Conservation (phyloP, 2,329 filamentous ascomycete species). For the Keithomyces neogunnii region DNA sequence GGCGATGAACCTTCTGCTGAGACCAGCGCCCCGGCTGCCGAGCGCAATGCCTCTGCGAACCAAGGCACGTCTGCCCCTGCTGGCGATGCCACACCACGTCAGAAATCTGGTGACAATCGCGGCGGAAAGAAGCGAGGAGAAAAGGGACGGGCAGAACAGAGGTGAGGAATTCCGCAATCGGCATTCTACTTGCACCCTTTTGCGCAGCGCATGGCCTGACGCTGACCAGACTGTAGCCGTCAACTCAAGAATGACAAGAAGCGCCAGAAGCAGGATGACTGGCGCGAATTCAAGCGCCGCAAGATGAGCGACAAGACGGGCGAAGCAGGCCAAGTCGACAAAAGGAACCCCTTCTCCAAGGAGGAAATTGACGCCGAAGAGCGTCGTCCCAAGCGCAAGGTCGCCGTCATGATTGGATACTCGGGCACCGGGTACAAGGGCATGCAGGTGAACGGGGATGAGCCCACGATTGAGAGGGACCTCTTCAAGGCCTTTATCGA, state of each 20-base stretch:
- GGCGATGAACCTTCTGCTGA: conserved; percentile 20
- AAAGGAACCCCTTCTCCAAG: conserved; percentile 46
- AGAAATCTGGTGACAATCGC: conserved; percentile 7
- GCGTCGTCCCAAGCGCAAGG: conserved; percentile 88
- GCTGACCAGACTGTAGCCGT: conserved; percentile 28
- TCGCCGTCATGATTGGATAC: conserved; percentile 91
- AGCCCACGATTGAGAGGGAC: conserved; percentile 94
- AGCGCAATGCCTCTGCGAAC: conserved; percentile 9
- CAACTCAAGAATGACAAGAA: conserved; percentile 25
- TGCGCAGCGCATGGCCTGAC: conserved; percentile 6
- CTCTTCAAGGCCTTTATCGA: conserved; percentile 86
- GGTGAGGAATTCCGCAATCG: conserved; percentile 5
- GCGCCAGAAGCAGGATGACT: conserved; percentile 30
- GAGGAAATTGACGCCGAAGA: conserved; percentile 85
- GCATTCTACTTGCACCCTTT: conserved; percentile 12
- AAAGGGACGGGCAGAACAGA: conserved; percentile 18
- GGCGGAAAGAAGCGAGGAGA: conserved; percentile 14
- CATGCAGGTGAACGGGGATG: conserved; percentile 77
- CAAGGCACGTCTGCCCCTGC: not conserved
- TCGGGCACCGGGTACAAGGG: conserved; percentile 94
- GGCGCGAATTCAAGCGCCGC: conserved; percentile 32
- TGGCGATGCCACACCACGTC: not conserved
- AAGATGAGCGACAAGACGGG: conserved; percentile 27
- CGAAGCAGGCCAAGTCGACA: conserved; percentile 20
- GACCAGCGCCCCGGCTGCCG: conserved; percentile 12